A percentile compares a stretch with the other conserved stretches of the same genome.
These are phyloP conservation scores for Podospora fimiseda DNA, from an alignment of 495 filamentous ascomycete species.

Conservation along the genomic window DNA sequence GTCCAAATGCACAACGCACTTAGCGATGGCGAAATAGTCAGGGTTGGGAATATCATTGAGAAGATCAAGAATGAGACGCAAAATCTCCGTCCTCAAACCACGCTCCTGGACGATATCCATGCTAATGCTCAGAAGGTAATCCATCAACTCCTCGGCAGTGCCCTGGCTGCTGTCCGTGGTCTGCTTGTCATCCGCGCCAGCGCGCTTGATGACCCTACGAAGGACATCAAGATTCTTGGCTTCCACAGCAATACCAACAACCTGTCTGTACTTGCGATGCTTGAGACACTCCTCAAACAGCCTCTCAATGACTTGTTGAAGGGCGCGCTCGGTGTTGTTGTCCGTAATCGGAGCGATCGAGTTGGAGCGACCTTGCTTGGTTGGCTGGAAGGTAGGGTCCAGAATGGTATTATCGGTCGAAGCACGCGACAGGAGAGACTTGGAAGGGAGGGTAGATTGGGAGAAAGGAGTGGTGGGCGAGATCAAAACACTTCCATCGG, in stretches of 20 bases:
- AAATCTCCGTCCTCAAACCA: constrained; percentile 68
- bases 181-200: constrained; percentile 72
- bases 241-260: constrained; percentile 97
- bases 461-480: constrained; percentile 92
- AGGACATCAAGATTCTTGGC: constrained; percentile 89
- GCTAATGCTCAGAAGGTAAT: constrained; percentile 91
- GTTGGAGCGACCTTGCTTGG: constrained; percentile 42
- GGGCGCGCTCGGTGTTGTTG: constrained; percentile 53
- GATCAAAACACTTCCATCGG: constrained; percentile 57
- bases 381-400: constrained; percentile 51
- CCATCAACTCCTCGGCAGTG: constrained; percentile 85
- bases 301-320: constrained; percentile 77
- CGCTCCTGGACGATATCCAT: constrained; percentile 98
- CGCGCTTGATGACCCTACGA: constrained; percentile 73
- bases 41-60: constrained; percentile 82
- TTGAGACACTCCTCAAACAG: constrained; percentile 87
- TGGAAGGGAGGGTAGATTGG: constrained; percentile 81
- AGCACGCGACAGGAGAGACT: constrained; percentile 74
- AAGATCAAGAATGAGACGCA: constrained; percentile 80
- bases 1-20: constrained; percentile 94
- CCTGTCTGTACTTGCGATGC: constrained; percentile 85
- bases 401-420: constrained; percentile 56
- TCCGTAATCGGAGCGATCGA: constrained; percentile 42
- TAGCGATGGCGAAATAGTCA: constrained; percentile 96
- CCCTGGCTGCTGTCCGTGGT: constrained; percentile 49